Conservation (phyloP, 192 early-diverging fungal genomes). For the Coemansia sp. region DNA sequence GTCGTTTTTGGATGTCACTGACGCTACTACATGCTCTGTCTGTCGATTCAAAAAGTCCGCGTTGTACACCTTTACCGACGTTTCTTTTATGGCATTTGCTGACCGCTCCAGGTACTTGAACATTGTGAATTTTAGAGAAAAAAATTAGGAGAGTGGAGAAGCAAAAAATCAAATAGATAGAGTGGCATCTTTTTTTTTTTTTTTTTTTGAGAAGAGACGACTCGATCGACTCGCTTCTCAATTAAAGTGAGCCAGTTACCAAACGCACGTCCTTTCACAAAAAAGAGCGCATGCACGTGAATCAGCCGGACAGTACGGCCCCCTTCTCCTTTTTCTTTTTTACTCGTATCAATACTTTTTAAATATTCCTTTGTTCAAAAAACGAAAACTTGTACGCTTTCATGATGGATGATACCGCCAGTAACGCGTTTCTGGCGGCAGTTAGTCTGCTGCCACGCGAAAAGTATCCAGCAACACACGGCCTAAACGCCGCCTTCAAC, state of each 20-base stretch:
- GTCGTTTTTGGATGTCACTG: slow-evolving; percentile 63
- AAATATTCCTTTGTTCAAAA: slow-evolving; percentile 3
- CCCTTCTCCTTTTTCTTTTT: not conserved
- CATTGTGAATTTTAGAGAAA: slow-evolving; percentile 3
- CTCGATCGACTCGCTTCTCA: slow-evolving; percentile 3
- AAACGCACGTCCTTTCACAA: not conserved
- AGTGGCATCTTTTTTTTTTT: not conserved
- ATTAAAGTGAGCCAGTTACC: not conserved
- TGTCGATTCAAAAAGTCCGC: slow-evolving; percentile 63
- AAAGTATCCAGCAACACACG: slow-evolving; percentile 38
- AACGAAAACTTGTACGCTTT: not conserved
- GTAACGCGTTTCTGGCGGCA: slow-evolving; percentile 36
- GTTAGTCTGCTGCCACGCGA: slow-evolving; percentile 35
- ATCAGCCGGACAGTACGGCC: not conserved
- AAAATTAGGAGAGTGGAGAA: not conserved
- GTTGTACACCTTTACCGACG: slow-evolving; percentile 28
- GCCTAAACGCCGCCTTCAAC: slow-evolving; percentile 13
- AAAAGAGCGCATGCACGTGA: not conserved
- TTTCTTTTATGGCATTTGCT: slow-evolving; percentile 26
- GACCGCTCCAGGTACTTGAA: slow-evolving; percentile 42
- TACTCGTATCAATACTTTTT: slow-evolving; percentile 9
- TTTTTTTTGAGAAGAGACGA: not conserved
- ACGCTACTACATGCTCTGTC: slow-evolving; percentile 70
- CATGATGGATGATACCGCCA: slow-evolving; percentile 16
- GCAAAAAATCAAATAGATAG: not conserved